Conservation (phyloP, 192 early-diverging fungal genomes). For the Coemansia sp. region DNA sequence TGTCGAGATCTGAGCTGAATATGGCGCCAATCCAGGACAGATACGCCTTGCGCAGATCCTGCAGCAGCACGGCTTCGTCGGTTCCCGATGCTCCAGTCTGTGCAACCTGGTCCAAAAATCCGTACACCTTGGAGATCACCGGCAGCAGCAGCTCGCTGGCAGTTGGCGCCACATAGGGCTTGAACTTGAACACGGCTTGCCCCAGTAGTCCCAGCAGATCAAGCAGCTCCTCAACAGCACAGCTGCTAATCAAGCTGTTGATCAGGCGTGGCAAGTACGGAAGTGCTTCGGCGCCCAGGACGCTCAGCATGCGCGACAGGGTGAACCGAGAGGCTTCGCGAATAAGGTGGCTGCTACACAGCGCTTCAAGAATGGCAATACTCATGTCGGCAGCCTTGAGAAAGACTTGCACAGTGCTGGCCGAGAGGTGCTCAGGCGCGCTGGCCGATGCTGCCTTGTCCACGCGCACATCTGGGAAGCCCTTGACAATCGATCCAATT, state of each 20-base stretch:
- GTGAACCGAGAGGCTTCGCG: slow-evolving; percentile 70
- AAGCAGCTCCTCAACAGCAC: slow-evolving; percentile 72
- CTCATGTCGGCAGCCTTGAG: slow-evolving; percentile 78
- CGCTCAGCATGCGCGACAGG: slow-evolving; percentile 85
- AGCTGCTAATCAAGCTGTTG: slow-evolving; percentile 71
- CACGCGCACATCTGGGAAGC: slow-evolving; percentile 58
- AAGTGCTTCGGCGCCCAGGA: slow-evolving; percentile 78
- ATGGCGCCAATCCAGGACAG: slow-evolving; percentile 73
- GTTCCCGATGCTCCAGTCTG: slow-evolving; percentile 64
- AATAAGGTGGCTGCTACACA: slow-evolving; percentile 62
- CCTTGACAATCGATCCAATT: slow-evolving; percentile 81
- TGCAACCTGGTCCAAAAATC: slow-evolving; percentile 77
- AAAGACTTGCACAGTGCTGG: slow-evolving; percentile 60
- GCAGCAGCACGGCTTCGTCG: slow-evolving; percentile 75
- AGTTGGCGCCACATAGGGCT: slow-evolving; percentile 55
- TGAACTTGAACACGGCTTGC: slow-evolving; percentile 87
- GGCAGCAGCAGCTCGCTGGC: slow-evolving; percentile 70
- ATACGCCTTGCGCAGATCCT: slow-evolving; percentile 80
- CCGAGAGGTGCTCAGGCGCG: slow-evolving; percentile 39
- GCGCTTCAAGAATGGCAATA: slow-evolving; percentile 64
- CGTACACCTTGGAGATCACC: slow-evolving; percentile 77
- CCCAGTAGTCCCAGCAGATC: slow-evolving; percentile 86
- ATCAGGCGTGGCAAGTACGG: slow-evolving; percentile 78
- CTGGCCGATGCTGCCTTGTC: slow-evolving; percentile 36
- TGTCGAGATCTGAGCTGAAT: slow-evolving; percentile 78